These are phyloP conservation scores for Nicotiana obtusifolia DNA, from an alignment of 257 asterid species.

Conservation along the genomic window DNA sequence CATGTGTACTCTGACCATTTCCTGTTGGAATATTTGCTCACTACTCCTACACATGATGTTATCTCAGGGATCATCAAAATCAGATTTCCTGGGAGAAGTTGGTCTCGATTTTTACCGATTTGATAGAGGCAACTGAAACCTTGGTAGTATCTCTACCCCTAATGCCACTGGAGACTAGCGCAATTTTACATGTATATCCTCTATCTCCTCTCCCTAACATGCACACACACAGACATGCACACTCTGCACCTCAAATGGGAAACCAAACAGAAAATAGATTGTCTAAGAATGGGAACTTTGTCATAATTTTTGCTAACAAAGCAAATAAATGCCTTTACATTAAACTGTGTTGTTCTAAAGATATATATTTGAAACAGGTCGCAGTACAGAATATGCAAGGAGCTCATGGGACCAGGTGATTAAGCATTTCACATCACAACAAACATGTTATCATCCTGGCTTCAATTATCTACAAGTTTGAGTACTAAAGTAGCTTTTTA, in stretches of 20 bases:
- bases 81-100: slow-evolving; percentile 87
- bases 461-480: neutral
- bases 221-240: slow-evolving; percentile 7
- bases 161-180: slow-evolving; percentile 77
- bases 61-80: slow-evolving; percentile 81
- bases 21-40: neutral
- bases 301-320: neutral
- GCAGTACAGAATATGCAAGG: slow-evolving; percentile 70
- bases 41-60: neutral
- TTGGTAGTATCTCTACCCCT: slow-evolving; percentile 64
- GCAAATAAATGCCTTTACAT: neutral
- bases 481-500: neutral
- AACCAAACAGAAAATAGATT: neutral
- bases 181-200: slow-evolving; percentile 64
- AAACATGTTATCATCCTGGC: slow-evolving; percentile 8
- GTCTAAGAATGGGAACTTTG: neutral
- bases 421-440: neutral
- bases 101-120: slow-evolving; percentile 89
- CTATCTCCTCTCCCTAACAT: slow-evolving; percentile 16
- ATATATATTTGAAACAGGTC: slow-evolving; percentile 41
- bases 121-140: slow-evolving; percentile 57
- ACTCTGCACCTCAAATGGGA: neutral
- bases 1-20: neutral
- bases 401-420: slow-evolving; percentile 54
- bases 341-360: neutral